Base-by-base conservation (phyloP, 2,329 filamentous ascomycete species). In the Dryadomyces quercus-mongolicae region DNA sequence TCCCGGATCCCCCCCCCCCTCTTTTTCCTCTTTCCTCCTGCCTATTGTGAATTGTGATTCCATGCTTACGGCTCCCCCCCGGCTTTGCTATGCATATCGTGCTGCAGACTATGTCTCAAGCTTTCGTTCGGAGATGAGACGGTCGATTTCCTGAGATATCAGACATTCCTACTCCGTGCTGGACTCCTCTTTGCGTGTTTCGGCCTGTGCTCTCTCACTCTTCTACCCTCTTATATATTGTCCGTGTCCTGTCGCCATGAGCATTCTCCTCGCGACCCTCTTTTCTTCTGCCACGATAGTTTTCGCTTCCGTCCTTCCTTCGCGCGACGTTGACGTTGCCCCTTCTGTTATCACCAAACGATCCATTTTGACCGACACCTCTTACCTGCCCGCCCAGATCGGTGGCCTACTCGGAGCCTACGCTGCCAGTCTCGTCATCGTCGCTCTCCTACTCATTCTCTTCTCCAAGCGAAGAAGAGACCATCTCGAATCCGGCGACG, bases 361-460 rank as follows among this genome's bases (percentile, higher is more conserved):
- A 75, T 2, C 2, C n/a, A 2, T 22, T 9, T 22, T 22, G 20
- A 22, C 20, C 44, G 22, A 90, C 65, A 71, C 72, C 59, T 70
- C 76, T 18, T 81, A 85, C 54, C 79, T 96, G 21, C 88, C 90
- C 18, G 84, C 82, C 56, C 85, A 96, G 68, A 84, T 96, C 61
- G 85, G 86, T 59, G 88, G 84, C 60, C 86, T 97, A 57, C 77
- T 92, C 56, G 89, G 84, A 57, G 84, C 87, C 56, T 96, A 96
- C 80, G 76, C 91, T 56, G 68, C 88, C 57, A 87, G 82, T 40
- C 76, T 94, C 64, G 75, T 89, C 63, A 68, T 93, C 62, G 81
- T 93, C 62, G 84, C 88, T 62, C 73, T 81, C 38, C 71, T 80
- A 49, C 72, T 90, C 8, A 72, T 89, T 45, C 66, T 78, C 21